Evolutionary conservation across 805 yeast species (phyloP).

Genomic region (Nadsonia fulvescens): DNA sequence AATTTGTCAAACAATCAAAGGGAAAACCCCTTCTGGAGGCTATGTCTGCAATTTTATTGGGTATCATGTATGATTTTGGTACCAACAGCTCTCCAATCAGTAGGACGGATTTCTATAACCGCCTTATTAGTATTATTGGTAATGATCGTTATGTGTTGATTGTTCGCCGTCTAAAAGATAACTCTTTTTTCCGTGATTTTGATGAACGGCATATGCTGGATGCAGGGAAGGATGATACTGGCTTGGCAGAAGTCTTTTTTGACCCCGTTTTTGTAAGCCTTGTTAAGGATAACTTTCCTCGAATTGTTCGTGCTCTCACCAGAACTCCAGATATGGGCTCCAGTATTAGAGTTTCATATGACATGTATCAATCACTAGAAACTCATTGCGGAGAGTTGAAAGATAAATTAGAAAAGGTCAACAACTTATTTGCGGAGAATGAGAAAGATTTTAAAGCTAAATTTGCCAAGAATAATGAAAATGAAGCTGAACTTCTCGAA

Average conservation of each 20-base stretch:
- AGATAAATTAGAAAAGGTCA: constrained; percentile 9
- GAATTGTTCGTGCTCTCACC: constrained; percentile 54
- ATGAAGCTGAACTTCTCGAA: constrained; percentile 22
- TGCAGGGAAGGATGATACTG: constrained; percentile 55
- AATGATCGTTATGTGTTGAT: constrained; percentile 60
- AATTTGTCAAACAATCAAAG: constrained; percentile 36
- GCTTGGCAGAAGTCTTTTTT: constrained; percentile 72
- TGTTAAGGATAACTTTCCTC: constrained; percentile 47
- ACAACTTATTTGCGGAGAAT: constrained; percentile 15
- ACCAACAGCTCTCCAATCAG: constrained; percentile 34
- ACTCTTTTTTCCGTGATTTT: constrained; percentile 34
- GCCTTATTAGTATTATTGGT: constrained; percentile 59
- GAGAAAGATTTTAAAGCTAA: constrained; percentile 15
- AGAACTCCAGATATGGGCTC: constrained; percentile 68
- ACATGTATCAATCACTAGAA: constrained; percentile 26
- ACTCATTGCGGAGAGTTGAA: constrained; percentile 11
- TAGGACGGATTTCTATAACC: constrained; percentile 39
- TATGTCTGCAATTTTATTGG: constrained; percentile 50
- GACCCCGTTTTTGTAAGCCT: constrained; percentile 43
- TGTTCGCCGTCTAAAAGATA: constrained; percentile 54
- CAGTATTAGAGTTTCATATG: constrained; percentile 43
- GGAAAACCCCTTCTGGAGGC: constrained; percentile 45
- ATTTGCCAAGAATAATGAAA: constrained; percentile 8
- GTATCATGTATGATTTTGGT: constrained; percentile 65
- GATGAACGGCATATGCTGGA: constrained; percentile 31